Base-by-base conservation (phyloP, 192 early-diverging fungal genomes). In the Coemansia sp. region DNA sequence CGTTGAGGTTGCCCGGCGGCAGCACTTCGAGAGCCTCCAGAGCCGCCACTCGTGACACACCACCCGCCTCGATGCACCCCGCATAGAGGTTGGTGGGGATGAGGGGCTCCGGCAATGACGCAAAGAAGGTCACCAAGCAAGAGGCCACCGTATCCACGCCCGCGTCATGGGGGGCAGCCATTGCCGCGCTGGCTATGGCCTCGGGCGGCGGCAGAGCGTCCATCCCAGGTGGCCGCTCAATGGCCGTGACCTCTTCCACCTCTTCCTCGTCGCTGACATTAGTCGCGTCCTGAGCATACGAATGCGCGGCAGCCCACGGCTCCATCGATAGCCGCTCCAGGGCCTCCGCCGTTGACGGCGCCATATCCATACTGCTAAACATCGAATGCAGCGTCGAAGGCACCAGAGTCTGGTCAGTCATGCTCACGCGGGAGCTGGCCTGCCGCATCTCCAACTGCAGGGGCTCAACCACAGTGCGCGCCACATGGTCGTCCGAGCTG, bases 81-180 rank as follows among this genome's bases (percentile, higher is more conserved):
- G 78, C 39, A 59, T 91, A 92, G 55, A 93, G 73, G 16, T 84
- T 64, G 8, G 65, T 66, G 0, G 92, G 89, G 0, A 96, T 84
- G 21, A 94, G 87, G 10, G 92, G 89, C 46, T 90, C 90, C 0
- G 86, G 85, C 18, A 96, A 77, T 4, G 86, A 85, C 11, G 87
- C 84, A 5, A 96, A 67, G 55, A 96, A 87, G 11, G 81, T 67
- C 3, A 96, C 62, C 10, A 96, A 63, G 40, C 73, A 72, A 66
- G 9, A 87, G 13, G 88, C 87, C 76, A 90, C 86, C 0, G 92
- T 88, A 57, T 91, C 87, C 9, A 91, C 88, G 2, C 92, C 86
- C 3, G 85, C 62, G 1, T 84, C 83, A 37, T 83, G 83, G 0
- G 72, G 81, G 61, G 79, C 72, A 0, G 82, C 74, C 31, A 70